Conservation (phyloP, 2,329 filamentous ascomycete genomes). For the Mollisia scopiformis region DNA sequence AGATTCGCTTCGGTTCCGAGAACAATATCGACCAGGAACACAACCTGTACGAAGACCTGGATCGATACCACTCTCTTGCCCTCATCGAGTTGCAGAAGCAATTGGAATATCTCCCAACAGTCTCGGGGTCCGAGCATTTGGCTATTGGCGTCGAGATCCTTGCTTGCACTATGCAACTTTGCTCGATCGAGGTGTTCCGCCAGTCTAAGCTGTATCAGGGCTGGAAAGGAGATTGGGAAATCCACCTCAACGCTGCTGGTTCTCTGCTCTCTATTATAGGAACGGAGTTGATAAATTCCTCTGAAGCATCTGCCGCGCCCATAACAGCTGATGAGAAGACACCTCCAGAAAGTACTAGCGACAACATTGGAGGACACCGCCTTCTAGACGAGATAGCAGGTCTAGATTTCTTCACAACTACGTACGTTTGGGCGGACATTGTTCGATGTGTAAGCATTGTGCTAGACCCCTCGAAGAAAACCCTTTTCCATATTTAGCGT, state of each 20-base stretch:
- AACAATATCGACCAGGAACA: neutral
- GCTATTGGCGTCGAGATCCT: constrained; percentile 12
- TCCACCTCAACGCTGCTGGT: constrained; percentile 17
- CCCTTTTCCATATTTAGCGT: constrained; percentile 6
- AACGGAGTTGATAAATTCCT: constrained; percentile 3
- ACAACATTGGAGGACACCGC: neutral
- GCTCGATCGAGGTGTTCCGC: constrained; percentile 12
- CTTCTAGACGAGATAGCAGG: neutral
- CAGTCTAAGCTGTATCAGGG: constrained; percentile 2
- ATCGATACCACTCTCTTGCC: constrained; percentile 10
- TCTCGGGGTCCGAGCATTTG: constrained; percentile 4
- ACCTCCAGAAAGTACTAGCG: neutral
- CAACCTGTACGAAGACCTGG: neutral
- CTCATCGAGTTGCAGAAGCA: constrained; percentile 7
- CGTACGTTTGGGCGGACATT: constrained; percentile 15
- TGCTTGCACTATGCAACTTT: constrained; percentile 9
- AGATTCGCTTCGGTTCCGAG: neutral
- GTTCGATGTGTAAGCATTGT: constrained; percentile 5
- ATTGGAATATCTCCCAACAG: constrained; percentile 6
- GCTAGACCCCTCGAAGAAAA: neutral
- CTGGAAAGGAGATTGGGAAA: constrained; percentile 17
- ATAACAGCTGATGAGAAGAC: neutral
- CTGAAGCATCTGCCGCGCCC: neutral
- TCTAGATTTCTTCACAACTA: constrained; percentile 14
- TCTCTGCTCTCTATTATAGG: constrained; percentile 11